Evolutionary conservation across 345 rosid genomes (phyloP).

Genomic region (Eutrema heterophyllum): DNA sequence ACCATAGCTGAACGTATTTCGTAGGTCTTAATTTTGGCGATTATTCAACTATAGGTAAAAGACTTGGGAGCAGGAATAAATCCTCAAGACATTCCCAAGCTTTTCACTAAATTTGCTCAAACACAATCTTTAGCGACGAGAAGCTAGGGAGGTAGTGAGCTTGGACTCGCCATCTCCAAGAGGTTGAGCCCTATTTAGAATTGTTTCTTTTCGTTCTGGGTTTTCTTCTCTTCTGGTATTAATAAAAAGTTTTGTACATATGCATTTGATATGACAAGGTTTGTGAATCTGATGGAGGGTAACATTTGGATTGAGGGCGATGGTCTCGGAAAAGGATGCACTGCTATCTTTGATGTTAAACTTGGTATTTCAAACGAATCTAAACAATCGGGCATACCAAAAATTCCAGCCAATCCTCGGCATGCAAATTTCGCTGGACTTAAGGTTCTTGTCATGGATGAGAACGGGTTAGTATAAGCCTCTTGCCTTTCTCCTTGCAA

Average conservation of each 20-base stretch:
- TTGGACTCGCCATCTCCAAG: slow-evolving; percentile 97
- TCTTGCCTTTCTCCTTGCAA: not conserved
- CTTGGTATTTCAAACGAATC: slow-evolving; percentile 66
- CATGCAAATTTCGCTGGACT: slow-evolving; percentile 71
- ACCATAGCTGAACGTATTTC: not conserved
- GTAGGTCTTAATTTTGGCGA: not conserved
- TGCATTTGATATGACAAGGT: slow-evolving; percentile 46
- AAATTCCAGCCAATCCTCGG: slow-evolving; percentile 41
- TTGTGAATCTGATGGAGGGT: slow-evolving; percentile 96
- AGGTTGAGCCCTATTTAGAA: slow-evolving; percentile 42
- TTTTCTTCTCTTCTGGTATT: slow-evolving; percentile 4
- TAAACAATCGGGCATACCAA: slow-evolving; percentile 39
- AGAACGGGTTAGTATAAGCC: slow-evolving; percentile 60
- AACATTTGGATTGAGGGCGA: slow-evolving; percentile 96
- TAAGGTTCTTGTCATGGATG: slow-evolving; percentile 93
- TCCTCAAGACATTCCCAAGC: slow-evolving; percentile 81
- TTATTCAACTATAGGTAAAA: slow-evolving; percentile 54
- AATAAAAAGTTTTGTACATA: not conserved
- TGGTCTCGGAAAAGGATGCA: slow-evolving; percentile 94
- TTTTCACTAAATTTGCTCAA: slow-evolving; percentile 90
- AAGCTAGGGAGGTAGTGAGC: slow-evolving; percentile 85
- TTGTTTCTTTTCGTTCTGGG: not conserved
- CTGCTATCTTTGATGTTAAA: slow-evolving; percentile 72
- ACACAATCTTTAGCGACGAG: slow-evolving; percentile 56
- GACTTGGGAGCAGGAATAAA: slow-evolving; percentile 84